phyloP scores from a whole-genome alignment of 805 yeast genomes.

The Saccharomycopsis selenospora region DNA sequence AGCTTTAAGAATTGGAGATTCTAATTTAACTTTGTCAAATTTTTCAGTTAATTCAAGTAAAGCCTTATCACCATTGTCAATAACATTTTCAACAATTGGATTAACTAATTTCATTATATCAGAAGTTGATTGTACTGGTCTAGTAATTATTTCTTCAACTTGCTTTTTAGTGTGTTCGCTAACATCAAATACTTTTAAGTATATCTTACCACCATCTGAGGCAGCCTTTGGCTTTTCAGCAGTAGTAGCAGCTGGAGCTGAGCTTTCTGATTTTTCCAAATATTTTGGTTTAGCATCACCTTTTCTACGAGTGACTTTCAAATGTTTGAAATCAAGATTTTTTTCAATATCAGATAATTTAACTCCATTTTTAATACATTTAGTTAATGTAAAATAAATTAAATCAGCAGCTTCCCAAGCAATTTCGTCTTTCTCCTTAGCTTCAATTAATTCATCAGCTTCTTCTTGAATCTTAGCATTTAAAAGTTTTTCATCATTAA shows the following conservation, averaged over 20 bases:
- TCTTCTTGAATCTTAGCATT: conserved; percentile 90
- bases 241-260: conserved; percentile 21
- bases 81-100: conserved; percentile 81
- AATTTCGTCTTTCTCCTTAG: conserved; percentile 56
- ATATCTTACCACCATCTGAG: conserved; percentile 33
- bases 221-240: conserved; percentile 23
- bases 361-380: conserved; percentile 73
- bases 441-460: conserved; percentile 91
- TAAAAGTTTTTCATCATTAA: conserved; percentile 67
- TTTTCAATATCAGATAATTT: conserved; percentile 72
- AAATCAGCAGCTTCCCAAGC: conserved; percentile 98
- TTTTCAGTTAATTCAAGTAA: conserved; percentile 82
- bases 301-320: conserved; percentile 84
- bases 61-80: conserved; percentile 75
- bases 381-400: conserved; percentile 66
- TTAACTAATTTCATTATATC: conserved; percentile 88
- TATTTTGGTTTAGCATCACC: conserved; percentile 86
- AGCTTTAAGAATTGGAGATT: conserved; percentile 70
- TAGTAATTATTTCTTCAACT: conserved; percentile 58
- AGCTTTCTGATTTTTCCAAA: conserved; percentile 28
- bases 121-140: conserved; percentile 94
- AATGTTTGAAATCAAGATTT: conserved; percentile 74
- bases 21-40: conserved; percentile 76
- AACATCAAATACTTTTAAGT: conserved; percentile 44
- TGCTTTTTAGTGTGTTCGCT: conserved; percentile 35